phyloP scores from a whole-genome alignment of 1,139 yeast genomes.

The Fermentozyma sake region DNA sequence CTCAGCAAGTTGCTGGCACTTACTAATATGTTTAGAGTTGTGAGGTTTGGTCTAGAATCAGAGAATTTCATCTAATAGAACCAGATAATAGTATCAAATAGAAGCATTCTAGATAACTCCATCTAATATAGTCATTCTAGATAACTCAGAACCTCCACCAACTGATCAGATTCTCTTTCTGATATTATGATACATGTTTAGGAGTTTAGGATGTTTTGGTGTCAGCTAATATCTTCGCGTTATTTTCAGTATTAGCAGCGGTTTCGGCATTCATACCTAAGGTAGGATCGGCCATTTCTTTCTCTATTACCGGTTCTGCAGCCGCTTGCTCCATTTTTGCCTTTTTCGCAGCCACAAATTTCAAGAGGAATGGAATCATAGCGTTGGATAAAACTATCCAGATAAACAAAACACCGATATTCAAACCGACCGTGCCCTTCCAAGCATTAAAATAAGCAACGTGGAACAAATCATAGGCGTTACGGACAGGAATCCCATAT shows the following conservation, averaged over 20 bases:
- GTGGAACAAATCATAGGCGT: slow-evolving; percentile 43
- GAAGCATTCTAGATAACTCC: too few relatives aligned
- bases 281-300: not conserved
- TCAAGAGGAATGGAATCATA: slow-evolving; percentile 38
- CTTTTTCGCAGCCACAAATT: slow-evolving; percentile 20
- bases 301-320: slow-evolving; percentile 7
- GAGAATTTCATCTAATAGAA: too few relatives aligned
- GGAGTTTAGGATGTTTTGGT: not conserved
- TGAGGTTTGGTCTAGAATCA: too few relatives aligned
- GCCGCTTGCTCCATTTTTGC: slow-evolving; percentile 13
- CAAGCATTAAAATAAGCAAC: slow-evolving; percentile 42
- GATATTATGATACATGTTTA: not conserved
- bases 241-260: slow-evolving; percentile 1
- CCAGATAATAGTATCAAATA: too few relatives aligned
- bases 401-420: slow-evolving; percentile 42
- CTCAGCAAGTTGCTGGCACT: too few relatives aligned
- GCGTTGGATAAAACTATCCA: slow-evolving; percentile 43
- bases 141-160: too few relatives aligned
- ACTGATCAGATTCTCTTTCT: too few relatives aligned
- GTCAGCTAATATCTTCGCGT: too few relatives aligned
- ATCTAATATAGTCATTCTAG: too few relatives aligned
- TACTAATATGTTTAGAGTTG: too few relatives aligned
- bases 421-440: slow-evolving; percentile 43
- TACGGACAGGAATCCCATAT: slow-evolving; percentile 49
- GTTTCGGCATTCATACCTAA: slow-evolving; percentile 1